Evolutionary conservation across 1,284 basidiomycete genomes (phyloP), one percentile per base, ranked within the genome.

Genomic region (Ganoderma multipileum): DNA sequence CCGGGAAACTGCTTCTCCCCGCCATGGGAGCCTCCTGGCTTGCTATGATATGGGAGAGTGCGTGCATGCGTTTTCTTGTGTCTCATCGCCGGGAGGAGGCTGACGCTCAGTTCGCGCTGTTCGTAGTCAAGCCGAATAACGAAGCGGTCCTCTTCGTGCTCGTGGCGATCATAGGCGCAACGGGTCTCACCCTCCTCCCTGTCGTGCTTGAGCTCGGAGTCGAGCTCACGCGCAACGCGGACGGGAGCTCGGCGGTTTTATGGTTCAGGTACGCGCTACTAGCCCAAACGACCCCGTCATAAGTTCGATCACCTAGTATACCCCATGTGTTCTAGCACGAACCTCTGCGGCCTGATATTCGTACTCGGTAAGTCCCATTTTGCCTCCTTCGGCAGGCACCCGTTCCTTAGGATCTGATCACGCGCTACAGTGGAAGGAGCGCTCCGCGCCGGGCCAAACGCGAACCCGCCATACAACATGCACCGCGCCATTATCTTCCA

Each of bases 1-100:
- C 87, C 1, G 74, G 84, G 65, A 92, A 91, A 68, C 68, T 88
- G 0, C 76, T 92, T 20, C 84, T 89, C 16, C 92, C 93, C 2
- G 75, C 89, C 62, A 81, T 91, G 11, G 89, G 84, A 9, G 83
- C 76, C 0, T 83, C 83, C 26, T 95, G 93, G 91, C 79, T 94
- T 26, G 86, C 87, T 14, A 79, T 95, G 14, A 90, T 95, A 52
- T 95, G 92, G 92, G 92, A 90, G 60, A 86, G 92, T 92, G 74
- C 33, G 86, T 77, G 16, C 61, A n/a, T 39, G 52, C 33, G 59
- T 50, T 42, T 42, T 66, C 3, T 67, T 18, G 64, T 28, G 64
- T 23, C 28, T 54, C 2, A 23, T 61, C 41, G 23, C 44, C 63
- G 55, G 54, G 62, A 7, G 30, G 47, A 16, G 59, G 33, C 41